Evolutionary conservation across 2,329 filamentous ascomycete genomes (phyloP), one percentile per base, ranked within the genome.

Genomic region (Aspergillus floridensis): DNA sequence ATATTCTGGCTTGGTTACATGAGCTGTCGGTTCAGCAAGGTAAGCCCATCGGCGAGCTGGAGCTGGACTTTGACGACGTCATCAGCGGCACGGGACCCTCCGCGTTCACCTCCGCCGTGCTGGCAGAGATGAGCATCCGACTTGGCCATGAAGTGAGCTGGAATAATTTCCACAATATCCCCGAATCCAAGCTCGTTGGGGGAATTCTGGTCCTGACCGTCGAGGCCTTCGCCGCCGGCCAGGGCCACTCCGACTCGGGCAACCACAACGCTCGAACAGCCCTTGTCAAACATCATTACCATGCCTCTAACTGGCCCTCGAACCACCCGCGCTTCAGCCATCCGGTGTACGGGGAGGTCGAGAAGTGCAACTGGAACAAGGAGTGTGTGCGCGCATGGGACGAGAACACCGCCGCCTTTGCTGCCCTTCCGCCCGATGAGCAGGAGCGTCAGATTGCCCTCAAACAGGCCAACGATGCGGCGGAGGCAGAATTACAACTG

Each of bases 271-370:
- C 87, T 1, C 80, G 86, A 53, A 81, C 82, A 21, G 88, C 88
- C 1, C 78, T 91, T 1, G 87, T 91, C 24, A 88, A 87, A 72
- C 88, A 91, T 70, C 87, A 90, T 72, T 91, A 90, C 68, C 88
- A 91, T 71, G 88, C 88, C 0, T 90, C 87, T 1, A 84, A 85
- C 60, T 91, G 88, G 88, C 88, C 59, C 8, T 54, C 46, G 2
- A 53, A 55, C 11, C 60, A 62, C n/a, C 60, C 60, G 4, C 60
- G 60, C 11, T 60, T 49, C 26, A 56, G 53, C 12, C 60, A 62
- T 44, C 60, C 60, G 10, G 47, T 62, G 3, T 62, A 56, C 24
- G 60, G 58, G 7, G 60, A 62, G 21, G 60, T 62, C 2, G 60
- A 62, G 52, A 50, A 55, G 21, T 62, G 60, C 38, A 60, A 62